Evolutionary conservation across 768 basidiomycete species (phyloP), one percentile per base, ranked within the genome.

Genomic region (Suillus luteus): DNA sequence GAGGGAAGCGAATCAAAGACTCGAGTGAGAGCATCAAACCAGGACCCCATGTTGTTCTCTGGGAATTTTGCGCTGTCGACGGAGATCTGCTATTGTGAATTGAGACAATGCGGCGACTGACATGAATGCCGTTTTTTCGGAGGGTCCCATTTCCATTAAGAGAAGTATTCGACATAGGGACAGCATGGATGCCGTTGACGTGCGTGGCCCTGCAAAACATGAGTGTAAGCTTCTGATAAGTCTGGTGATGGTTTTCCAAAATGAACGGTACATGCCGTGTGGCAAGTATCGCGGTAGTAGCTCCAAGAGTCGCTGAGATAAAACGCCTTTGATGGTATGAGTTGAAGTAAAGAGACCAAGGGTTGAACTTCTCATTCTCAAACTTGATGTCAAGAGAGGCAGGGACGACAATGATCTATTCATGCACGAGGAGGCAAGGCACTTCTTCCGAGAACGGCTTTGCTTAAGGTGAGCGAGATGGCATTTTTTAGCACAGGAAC

Each of bases 401-500:
- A 55, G 96, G 96, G 48, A 99, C 94, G 44, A 96, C 96, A 57
- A 99, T 89, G 33, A 99, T 86, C 65, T 99, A 96, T 76, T 96
- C 93, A 79, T 95, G 98, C 8, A 99, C 92, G 62, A 87, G 90
- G 40, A 92, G 89, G 96, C 95, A 70, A 99, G 89, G 96, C 85
- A 22, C 84, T 58, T 78, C 80, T 71, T 93, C 10, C 97, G 31
- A 96, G 96, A 75, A 97, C 95, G 8, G 80, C 72, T 76, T 95
- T 91, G 31, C 68, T 90, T 92, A 51, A 96, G 83, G 78, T 91
- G 87, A 5, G 96, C 96, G 11, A 95, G 98, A 80, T 99, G 96
- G 43, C 95, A 95, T 77, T 99, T 99, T 96, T 80, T 99, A 96
- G 97, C 96, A 99, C 19, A 99, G 82, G 84, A 98, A 98, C 80